These are phyloP conservation scores for Zalerion maritima DNA, from an alignment of 495 filamentous ascomycete genomes.

Conservation along the genomic window DNA sequence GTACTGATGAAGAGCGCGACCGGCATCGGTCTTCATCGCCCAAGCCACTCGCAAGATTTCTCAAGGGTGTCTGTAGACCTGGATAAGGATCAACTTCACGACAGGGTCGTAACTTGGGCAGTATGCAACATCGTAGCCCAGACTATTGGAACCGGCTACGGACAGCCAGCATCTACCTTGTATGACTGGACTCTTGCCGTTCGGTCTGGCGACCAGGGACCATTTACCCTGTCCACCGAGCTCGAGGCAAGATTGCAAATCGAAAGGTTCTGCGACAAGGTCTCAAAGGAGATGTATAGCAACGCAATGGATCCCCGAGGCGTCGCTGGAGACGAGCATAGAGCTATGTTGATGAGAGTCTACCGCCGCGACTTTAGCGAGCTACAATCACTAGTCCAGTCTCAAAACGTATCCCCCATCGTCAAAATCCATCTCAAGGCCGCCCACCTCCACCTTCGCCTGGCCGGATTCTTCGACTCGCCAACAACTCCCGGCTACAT, in stretches of 20 bases:
- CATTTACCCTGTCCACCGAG: slow-evolving; percentile 51
- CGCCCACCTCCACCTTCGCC: slow-evolving; percentile 65
- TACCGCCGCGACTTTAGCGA: slow-evolving; percentile 42
- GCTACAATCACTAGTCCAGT: slow-evolving; percentile 35
- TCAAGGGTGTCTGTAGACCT: slow-evolving; percentile 68
- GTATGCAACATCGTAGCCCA: slow-evolving; percentile 90
- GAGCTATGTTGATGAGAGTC: slow-evolving; percentile 48
- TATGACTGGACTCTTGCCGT: slow-evolving; percentile 76
- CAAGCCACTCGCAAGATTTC: slow-evolving; percentile 83
- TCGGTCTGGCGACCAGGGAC: slow-evolving; percentile 44
- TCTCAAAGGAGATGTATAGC: slow-evolving; percentile 74
- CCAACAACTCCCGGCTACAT: slow-evolving; percentile 58
- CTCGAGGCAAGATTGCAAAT: slow-evolving; percentile 58
- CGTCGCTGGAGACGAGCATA: slow-evolving; percentile 53
- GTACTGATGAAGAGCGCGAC: slow-evolving; percentile 90
- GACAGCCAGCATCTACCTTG: slow-evolving; percentile 73
- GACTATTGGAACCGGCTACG: slow-evolving; percentile 78
- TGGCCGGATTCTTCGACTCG: slow-evolving; percentile 82
- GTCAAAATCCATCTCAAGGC: slow-evolving; percentile 63
- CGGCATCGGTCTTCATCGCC: slow-evolving; percentile 79
- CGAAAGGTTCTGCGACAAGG: slow-evolving; percentile 70
- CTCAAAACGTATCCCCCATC: slow-evolving; percentile 38
- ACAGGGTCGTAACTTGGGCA: slow-evolving; percentile 81
- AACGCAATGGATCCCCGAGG: slow-evolving; percentile 63
- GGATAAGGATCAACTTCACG: slow-evolving; percentile 69